phyloP scores from a whole-genome alignment of 306 rosid genomes.

The Vigna angularis region DNA sequence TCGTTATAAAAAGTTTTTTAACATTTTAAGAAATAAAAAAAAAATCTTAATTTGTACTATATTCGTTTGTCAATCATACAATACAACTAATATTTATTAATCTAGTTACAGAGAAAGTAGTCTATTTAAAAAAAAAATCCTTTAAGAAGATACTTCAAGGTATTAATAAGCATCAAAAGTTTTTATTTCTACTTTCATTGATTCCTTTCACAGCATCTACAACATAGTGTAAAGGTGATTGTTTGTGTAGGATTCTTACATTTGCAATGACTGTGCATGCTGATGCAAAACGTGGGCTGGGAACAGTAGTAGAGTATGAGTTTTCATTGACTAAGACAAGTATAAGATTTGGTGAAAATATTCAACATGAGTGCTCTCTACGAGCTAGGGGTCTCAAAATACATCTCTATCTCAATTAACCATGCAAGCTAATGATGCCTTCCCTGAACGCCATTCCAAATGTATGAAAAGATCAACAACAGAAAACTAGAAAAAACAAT shows the following conservation, averaged over 20 bases:
- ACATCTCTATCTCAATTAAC: not conserved
- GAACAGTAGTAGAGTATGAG: not conserved
- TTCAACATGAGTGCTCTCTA: not conserved
- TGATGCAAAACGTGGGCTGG: not conserved
- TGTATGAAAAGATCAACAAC: not conserved
- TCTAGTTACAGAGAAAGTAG: not conserved
- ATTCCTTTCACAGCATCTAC: not conserved
- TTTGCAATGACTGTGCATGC: not conserved
- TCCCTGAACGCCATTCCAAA: not conserved
- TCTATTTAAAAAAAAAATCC: not conserved
- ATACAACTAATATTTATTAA: no score
- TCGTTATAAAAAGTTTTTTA: no score
- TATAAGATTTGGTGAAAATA: conserved; percentile 8
- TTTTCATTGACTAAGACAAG: not conserved
- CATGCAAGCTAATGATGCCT: conserved; percentile 6
- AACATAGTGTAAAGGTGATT: not conserved
- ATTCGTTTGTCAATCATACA: not conserved
- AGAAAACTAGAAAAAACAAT: not conserved
- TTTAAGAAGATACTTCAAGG: not conserved
- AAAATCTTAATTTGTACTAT: not conserved
- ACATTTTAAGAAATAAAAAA: no score
- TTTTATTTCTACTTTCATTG: not conserved
- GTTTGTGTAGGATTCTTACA: not conserved
- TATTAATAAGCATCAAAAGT: not conserved
- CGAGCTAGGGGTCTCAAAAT: not conserved